Conservation (phyloP, 2,329 filamentous ascomycete species). For the Graphilbum fragrans region DNA sequence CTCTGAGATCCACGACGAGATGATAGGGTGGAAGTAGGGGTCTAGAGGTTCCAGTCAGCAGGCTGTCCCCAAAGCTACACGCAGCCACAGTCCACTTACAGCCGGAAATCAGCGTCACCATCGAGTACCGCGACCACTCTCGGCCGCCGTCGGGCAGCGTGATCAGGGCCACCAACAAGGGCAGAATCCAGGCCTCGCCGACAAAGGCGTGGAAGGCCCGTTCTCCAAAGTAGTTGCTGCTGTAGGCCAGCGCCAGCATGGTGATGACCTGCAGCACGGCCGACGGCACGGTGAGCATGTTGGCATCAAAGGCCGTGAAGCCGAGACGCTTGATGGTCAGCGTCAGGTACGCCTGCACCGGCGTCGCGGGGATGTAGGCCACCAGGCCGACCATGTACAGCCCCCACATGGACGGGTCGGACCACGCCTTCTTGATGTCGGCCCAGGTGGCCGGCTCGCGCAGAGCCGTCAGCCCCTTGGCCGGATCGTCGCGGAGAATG, state of each 20-base stretch:
- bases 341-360: conserved; percentile 37
- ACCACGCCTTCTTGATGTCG: conserved; percentile 24
- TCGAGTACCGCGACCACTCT: conserved; percentile 37
- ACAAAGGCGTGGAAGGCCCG: conserved; percentile 30
- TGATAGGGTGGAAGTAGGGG: conserved; percentile 2
- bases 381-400: conserved; percentile 36
- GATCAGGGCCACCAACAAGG: conserved; percentile 37
- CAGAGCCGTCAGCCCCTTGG: conserved; percentile 35
- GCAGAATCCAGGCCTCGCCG: conserved; percentile 19
- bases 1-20: conserved; percentile 2
- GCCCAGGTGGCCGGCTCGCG: conserved; percentile 27
- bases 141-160: conserved; percentile 32
- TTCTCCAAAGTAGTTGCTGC: conserved; percentile 37
- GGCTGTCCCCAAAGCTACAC: not conserved
- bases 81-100: conserved; percentile 20
- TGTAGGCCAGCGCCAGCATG: conserved; percentile 31
- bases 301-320: conserved; percentile 46
- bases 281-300: conserved; percentile 50
- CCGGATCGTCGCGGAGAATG: conserved; percentile 39
- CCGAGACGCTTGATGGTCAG: conserved; percentile 43
- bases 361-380: conserved; percentile 35
- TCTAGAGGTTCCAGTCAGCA: not conserved
- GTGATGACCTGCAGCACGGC: conserved; percentile 39
- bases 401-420: conserved; percentile 29
- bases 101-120: conserved; percentile 28